Base-by-base conservation (phyloP, 2,329 filamentous ascomycete genomes). In the Sporothrix variecibatus region DNA sequence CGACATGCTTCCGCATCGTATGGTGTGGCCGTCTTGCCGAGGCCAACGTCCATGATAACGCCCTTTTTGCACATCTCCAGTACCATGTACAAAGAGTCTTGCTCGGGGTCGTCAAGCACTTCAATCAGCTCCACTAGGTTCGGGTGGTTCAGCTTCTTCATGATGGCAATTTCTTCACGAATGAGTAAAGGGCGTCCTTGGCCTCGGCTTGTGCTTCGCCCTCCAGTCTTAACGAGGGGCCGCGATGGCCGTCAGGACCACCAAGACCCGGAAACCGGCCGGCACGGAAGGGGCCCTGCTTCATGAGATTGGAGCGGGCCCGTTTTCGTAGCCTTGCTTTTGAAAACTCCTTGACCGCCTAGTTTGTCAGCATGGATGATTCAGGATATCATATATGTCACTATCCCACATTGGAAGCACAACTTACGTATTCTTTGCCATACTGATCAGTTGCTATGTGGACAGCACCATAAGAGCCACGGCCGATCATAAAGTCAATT, bases 41-140 rank as follows among this genome's bases (percentile, higher is more conserved):
- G 84, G 2, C 94, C 94, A 73, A 99, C 94, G 79, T 95, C 95
- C 95, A 98, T 98, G 71, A 98, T 90, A 28, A 98, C 95, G 0
- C 96, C 96, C 82, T 98, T 98, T 80, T 97, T 96, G 85, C 96
- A 99, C 94, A 98, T 97, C 82, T 99, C 96, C 82, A 99, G 88
- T 28, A 99, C 96, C 94, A 99, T 98, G 84, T 98, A 99, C 15
- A 99, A 84, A 2, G 95, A 97, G 82, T 99, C 96, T 80, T 98
- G 94, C 67, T 95, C 92, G 0, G 96, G 95, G 80, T 98, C 96
- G 81, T 98, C 96, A 71, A 99, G 86, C 2, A 99, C 96, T 83
- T 99, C 96, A 77, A 97, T 94, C 70, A 99, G 85, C 64, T 93
- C 91, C 17, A 98, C 95, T n/a, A 99, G 86, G 80, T 98, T 99